These are phyloP conservation scores for Breviolum minutum DNA, from an alignment of 73 alveolate species.

Conservation along the genomic window DNA sequence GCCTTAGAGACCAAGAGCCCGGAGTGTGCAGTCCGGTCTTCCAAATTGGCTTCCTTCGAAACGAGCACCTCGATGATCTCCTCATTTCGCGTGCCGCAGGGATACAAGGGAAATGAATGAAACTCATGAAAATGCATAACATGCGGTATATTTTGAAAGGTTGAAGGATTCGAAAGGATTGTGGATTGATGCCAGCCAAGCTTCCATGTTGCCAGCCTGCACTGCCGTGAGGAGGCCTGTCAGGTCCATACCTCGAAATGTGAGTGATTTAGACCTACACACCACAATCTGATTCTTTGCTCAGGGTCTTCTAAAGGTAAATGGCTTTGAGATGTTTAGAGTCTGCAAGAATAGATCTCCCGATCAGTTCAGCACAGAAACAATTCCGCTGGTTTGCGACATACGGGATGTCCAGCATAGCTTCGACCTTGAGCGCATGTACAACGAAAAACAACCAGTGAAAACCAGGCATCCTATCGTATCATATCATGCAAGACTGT, in stretches of 20 bases:
- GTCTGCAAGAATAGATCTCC: neutral
- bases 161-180: neutral
- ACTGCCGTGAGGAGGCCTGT: constrained; percentile 81
- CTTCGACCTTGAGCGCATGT: constrained; percentile 45
- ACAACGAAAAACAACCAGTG: neutral
- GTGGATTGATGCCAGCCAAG: constrained; percentile 17
- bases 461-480: neutral
- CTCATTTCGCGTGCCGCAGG: neutral
- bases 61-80: constrained; percentile 75
- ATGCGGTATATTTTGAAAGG: neutral
- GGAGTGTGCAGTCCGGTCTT: constrained; percentile 71
- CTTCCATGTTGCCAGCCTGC: constrained; percentile 74
- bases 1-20: constrained; percentile 86
- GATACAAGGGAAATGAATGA: neutral
- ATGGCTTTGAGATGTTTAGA: neutral
- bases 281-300: neutral
- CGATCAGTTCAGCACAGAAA: constrained; percentile 9
- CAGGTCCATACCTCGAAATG: constrained; percentile 44
- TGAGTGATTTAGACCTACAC: neutral
- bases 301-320: neutral
- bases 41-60: constrained; percentile 31
- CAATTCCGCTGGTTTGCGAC: constrained; percentile 63
- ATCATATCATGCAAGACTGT: neutral
- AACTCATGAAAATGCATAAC: neutral
- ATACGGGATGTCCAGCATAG: neutral